Evolutionary conservation across 768 basidiomycete species (phyloP).

Genomic region (Holtermannia corniformis): DNA sequence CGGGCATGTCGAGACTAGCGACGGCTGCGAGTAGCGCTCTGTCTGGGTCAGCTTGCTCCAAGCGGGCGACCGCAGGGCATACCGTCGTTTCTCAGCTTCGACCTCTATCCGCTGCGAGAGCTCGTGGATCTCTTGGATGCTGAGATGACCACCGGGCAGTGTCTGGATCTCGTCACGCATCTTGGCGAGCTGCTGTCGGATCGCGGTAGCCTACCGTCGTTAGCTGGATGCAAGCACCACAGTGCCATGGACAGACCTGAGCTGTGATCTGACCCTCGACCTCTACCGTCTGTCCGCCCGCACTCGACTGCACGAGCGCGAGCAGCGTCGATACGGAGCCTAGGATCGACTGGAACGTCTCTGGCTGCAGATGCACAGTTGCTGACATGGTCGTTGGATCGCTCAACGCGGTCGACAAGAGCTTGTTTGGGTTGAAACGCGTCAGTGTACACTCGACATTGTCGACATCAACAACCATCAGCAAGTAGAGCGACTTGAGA

Average conservation of each 20-base stretch:
- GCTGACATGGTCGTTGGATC: too few species aligned
- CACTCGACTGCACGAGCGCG: conserved; percentile 5
- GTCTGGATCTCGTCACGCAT: conserved; percentile 21
- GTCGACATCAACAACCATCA: too few species aligned
- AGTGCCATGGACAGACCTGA: too few species aligned
- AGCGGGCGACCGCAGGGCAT: conserved; percentile 4
- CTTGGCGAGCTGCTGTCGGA: conserved; percentile 10
- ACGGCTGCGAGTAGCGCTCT: not conserved
- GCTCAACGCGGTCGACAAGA: too few species aligned
- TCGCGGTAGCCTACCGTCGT: conserved; percentile 18
- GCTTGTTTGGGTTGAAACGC: too few species aligned
- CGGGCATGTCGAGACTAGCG: not conserved
- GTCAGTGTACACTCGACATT: too few species aligned
- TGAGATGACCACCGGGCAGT: conserved; percentile 26
- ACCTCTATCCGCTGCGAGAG: conserved; percentile 12
- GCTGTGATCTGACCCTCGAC: not conserved
- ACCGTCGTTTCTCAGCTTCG: conserved; percentile 27
- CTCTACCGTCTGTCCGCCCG: not conserved
- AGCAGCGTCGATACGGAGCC: conserved; percentile 19
- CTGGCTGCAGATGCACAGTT: conserved; percentile 10
- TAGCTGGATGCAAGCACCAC: too few species aligned
- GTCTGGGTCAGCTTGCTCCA: not conserved
- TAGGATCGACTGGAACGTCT: conserved; percentile 23
- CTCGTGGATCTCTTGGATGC: conserved; percentile 9
- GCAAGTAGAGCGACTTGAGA: too few species aligned